Percentiles rank a stretch among this genome's conserved stretches.
phyloP scores from a whole-genome alignment of 2,329 filamentous ascomycete genomes.

The Colletotrichum sojae region DNA sequence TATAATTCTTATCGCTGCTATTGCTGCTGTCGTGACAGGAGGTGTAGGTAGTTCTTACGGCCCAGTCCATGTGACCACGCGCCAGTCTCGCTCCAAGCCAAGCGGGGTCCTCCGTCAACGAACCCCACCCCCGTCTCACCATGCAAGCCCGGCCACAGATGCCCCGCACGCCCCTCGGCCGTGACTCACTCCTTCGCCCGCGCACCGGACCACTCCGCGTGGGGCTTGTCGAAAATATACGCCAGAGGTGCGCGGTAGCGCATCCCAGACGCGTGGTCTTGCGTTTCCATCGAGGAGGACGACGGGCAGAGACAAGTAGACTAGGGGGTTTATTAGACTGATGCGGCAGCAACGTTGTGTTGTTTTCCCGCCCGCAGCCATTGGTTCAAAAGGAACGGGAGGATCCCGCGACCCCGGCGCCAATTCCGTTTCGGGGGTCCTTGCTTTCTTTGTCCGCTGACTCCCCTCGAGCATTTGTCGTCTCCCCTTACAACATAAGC shows the following conservation, averaged over 20 bases:
- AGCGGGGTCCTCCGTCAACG: neutral
- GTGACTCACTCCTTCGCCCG: constrained; percentile 45
- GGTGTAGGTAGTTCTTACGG: neutral
- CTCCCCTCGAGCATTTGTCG: neutral
- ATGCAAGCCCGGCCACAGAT: neutral
- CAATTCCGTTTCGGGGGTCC: neutral
- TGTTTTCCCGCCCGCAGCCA: constrained; percentile 8
- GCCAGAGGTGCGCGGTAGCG: no score
- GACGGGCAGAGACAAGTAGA: no score
- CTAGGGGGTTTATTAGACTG: no score
- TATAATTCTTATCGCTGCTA: no score
- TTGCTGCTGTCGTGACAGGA: no score
- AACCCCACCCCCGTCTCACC: neutral
- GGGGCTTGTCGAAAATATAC: no score
- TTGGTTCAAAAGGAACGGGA: constrained; percentile 32
- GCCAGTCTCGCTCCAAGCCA: constrained; percentile 45
- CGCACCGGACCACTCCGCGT: neutral
- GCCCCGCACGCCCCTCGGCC: constrained; percentile 28
- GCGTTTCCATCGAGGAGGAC: no score
- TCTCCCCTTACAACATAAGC: no score
- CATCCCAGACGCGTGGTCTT: no score
- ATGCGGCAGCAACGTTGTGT: neutral
- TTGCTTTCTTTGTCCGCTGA: neutral
- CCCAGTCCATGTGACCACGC: constrained; percentile 49
- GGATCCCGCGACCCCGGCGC: constrained; percentile 11